A percentile compares a stretch with the other conserved stretches of the same genome.
phyloP scores from a whole-genome alignment of 2,329 filamentous ascomycete genomes.

The Ploettnerulaceae sp. region DNA sequence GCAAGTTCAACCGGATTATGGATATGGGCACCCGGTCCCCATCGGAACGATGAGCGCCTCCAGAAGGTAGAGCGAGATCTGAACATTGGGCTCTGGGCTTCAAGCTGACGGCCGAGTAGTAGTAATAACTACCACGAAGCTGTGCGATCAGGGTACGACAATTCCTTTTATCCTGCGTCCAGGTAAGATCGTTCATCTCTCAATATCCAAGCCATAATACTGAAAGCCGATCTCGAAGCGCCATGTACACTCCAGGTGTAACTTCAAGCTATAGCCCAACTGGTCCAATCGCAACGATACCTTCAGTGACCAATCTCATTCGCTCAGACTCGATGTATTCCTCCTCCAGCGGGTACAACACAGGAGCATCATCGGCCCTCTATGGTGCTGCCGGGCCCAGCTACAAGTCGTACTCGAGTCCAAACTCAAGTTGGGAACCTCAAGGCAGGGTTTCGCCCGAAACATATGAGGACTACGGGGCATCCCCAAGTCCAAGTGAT shows the following conservation, averaged over 20 bases:
- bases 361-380: constrained; percentile 26
- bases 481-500: constrained; percentile 56
- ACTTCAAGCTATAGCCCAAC: constrained; percentile 30
- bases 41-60: constrained; percentile 26
- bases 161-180: constrained; percentile 29
- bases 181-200: constrained; percentile 30
- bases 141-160: constrained; percentile 27
- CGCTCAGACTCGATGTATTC: constrained; percentile 31
- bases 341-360: constrained; percentile 29
- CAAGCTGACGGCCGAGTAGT: constrained; percentile 29
- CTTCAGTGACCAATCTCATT: constrained; percentile 21
- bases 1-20: constrained; percentile 32
- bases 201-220: constrained; percentile 20
- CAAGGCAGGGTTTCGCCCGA: constrained; percentile 34
- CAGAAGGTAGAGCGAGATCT: constrained; percentile 31
- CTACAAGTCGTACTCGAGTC: constrained; percentile 29
- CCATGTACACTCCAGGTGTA: constrained; percentile 26
- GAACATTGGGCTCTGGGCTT: constrained; percentile 7
- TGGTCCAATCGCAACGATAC: constrained; percentile 14
- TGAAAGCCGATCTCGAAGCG: constrained; percentile 30
- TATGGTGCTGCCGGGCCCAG: constrained; percentile 32
- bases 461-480: constrained; percentile 40
- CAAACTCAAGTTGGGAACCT: constrained; percentile 31
- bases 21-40: constrained; percentile 26
- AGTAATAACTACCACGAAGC: constrained; percentile 29